Evolutionary conservation across 306 rosid genomes (phyloP).

Genomic region (Coriaria nepalensis): DNA sequence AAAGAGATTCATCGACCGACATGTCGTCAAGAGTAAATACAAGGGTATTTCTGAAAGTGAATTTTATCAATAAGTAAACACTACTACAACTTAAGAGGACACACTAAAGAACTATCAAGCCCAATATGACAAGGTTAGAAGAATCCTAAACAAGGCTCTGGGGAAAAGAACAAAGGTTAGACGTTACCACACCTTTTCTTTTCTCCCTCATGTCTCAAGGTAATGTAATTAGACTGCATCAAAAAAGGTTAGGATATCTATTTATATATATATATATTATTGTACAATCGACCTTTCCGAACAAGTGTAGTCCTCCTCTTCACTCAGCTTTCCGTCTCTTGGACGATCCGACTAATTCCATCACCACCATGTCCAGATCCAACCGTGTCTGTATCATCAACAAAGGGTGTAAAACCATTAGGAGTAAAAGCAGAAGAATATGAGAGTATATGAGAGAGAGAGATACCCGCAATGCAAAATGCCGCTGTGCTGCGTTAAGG

Average conservation of each 20-base stretch:
- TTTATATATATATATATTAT: slow-evolving; percentile 15
- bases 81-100: too few species aligned
- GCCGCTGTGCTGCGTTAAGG: slow-evolving; percentile 29
- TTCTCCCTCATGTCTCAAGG: too few species aligned
- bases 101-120: too few species aligned
- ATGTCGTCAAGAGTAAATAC: too few species aligned
- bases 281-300: slow-evolving; percentile 12
- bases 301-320: slow-evolving; percentile 7
- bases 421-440: not conserved
- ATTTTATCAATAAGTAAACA: too few species aligned
- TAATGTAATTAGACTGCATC: slow-evolving; percentile 20
- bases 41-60: too few species aligned
- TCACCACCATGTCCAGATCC: slow-evolving; percentile 32
- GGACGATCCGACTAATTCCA: slow-evolving; percentile 33
- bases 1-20: too few species aligned
- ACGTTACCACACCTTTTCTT: too few species aligned
- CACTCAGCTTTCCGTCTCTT: slow-evolving; percentile 23
- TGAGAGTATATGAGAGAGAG: slow-evolving; percentile 2
- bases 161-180: too few species aligned
- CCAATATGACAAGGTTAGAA: slow-evolving; percentile 10
- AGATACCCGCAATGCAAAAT: slow-evolving; percentile 38
- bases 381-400: slow-evolving; percentile 22
- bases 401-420: too few species aligned
- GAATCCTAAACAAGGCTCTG: too few species aligned
- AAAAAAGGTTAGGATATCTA: slow-evolving; percentile 17